Conservation (phyloP, 805 yeast genomes). For the Starmerella gropengiesseri region DNA sequence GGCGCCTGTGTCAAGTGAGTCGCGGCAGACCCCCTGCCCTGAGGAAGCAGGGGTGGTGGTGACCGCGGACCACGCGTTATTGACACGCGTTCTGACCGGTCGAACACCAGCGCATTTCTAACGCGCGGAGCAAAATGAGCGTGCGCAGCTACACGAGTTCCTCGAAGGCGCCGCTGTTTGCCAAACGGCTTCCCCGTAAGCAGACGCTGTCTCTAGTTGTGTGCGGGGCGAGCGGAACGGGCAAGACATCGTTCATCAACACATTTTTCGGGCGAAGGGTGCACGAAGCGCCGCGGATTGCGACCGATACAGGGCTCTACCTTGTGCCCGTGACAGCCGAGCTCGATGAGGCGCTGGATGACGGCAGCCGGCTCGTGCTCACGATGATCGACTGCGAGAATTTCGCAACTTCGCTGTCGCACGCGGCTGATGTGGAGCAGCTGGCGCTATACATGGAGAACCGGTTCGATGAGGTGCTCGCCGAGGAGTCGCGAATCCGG, state of each 20-base stretch:
- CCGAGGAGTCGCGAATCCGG: slow-evolving; percentile 63
- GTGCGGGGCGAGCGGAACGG: slow-evolving; percentile 63
- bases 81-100: slow-evolving; percentile 3
- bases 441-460: slow-evolving; percentile 52
- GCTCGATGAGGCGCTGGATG: slow-evolving; percentile 45
- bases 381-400: slow-evolving; percentile 64
- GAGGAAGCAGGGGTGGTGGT: not conserved
- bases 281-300: slow-evolving; percentile 4
- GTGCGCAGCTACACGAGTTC: slow-evolving; percentile 2
- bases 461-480: slow-evolving; percentile 60
- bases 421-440: slow-evolving; percentile 38
- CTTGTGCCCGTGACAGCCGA: slow-evolving; percentile 29
- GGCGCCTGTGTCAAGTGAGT: too few relatives aligned
- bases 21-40: too few relatives aligned
- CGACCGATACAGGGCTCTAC: slow-evolving; percentile 5
- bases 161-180: slow-evolving; percentile 1
- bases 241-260: slow-evolving; percentile 63
- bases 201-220: slow-evolving; percentile 56
- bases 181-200: slow-evolving; percentile 39
- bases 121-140: not conserved
- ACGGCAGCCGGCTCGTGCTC: slow-evolving; percentile 31
- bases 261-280: slow-evolving; percentile 33
- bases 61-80: slow-evolving; percentile 3
- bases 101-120: not conserved
- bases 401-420: slow-evolving; percentile 62